Percentiles rank a stretch among this genome's conserved stretches.
Conservation (phyloP, 257 asterid species). For the Solanum pennellii region DNA sequence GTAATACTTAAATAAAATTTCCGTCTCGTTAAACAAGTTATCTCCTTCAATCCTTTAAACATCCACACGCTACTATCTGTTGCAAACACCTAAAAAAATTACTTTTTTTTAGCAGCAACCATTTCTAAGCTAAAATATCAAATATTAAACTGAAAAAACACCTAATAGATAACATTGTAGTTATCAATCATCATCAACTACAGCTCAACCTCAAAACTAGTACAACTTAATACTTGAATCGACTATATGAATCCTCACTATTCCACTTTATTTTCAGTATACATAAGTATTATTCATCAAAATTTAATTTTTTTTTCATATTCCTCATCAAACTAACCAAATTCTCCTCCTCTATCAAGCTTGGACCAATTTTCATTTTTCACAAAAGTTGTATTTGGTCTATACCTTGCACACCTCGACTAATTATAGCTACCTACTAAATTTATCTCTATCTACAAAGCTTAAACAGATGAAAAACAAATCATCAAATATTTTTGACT, state of each 20-base stretch:
- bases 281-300: not conserved
- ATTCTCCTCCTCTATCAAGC: not conserved
- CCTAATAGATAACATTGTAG: not conserved
- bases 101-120: not conserved
- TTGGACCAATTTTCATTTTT: not conserved
- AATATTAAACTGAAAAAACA: not conserved
- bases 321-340: not conserved
- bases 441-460: not conserved
- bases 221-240: not conserved
- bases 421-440: not conserved
- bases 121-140: not conserved
- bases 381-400: not conserved
- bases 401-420: not conserved
- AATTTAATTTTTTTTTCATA: not conserved
- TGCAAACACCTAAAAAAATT: not conserved
- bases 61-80: not conserved
- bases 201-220: not conserved
- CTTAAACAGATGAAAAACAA: not conserved
- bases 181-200: not conserved
- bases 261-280: not conserved
- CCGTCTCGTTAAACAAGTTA: not conserved
- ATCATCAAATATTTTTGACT: not conserved
- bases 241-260: not conserved
- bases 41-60: not conserved
- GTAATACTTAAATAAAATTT: not conserved